These are phyloP conservation scores for Saccharomycopsis olivae DNA, from an alignment of 805 yeast genomes.

Conservation along the genomic window DNA sequence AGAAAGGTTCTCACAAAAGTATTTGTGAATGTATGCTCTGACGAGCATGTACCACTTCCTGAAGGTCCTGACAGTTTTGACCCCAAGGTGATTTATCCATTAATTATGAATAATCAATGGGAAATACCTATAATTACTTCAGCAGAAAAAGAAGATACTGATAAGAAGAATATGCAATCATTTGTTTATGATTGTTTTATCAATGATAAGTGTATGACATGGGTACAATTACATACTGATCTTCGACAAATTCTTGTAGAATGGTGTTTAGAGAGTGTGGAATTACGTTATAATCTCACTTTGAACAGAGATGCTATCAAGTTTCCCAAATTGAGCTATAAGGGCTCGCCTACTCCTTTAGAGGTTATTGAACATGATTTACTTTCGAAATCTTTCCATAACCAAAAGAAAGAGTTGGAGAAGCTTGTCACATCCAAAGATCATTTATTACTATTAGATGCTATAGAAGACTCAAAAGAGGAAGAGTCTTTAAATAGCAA, in stretches of 20 bases:
- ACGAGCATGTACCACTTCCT: conserved; percentile 57
- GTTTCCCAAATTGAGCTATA: conserved; percentile 61
- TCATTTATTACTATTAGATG: conserved; percentile 20
- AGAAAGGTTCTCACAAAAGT: conserved; percentile 43
- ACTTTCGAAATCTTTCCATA: conserved; percentile 28
- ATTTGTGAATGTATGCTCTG: conserved; percentile 70
- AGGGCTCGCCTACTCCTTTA: conserved; percentile 38
- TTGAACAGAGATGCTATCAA: conserved; percentile 51
- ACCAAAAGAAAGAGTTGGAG: conserved; percentile 26
- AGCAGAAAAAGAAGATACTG: conserved; percentile 39
- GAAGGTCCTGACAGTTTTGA: conserved; percentile 31
- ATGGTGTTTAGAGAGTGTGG: conserved; percentile 78
- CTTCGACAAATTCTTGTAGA: conserved; percentile 60
- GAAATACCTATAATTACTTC: conserved; percentile 75
- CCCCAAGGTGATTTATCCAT: conserved; percentile 47
- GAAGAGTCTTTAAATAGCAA: no score
- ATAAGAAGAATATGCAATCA: conserved; percentile 59
- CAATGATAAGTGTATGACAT: conserved; percentile 47
- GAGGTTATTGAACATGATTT: conserved; percentile 36
- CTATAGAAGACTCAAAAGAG: conserved; percentile 14
- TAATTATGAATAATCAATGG: conserved; percentile 67
- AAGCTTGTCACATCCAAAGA: conserved; percentile 24
- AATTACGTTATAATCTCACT: conserved; percentile 35
- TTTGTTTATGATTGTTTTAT: conserved; percentile 74
- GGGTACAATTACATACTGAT: conserved; percentile 50